A percentile compares a stretch with the other conserved stretches of the same genome.
phyloP scores from a whole-genome alignment of 768 basidiomycete genomes.

The Obba rivulosa region DNA sequence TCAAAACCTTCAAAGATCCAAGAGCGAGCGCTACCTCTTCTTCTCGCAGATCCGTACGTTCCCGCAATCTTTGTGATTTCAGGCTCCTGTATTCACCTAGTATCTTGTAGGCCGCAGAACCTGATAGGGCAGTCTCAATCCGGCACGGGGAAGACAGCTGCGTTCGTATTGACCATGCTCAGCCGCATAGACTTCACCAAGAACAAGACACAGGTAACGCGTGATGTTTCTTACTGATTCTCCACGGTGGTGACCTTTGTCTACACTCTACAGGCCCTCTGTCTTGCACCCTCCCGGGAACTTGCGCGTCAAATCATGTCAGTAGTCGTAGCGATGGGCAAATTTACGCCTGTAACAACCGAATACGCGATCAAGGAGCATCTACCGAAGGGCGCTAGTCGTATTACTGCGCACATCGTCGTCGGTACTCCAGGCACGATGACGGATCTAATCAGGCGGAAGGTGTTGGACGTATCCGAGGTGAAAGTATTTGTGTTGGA shows the following conservation, averaged over 20 bases:
- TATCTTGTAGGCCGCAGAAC: slow-evolving; percentile 72
- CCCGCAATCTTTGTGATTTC: not conserved
- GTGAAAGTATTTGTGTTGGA: slow-evolving; percentile 95
- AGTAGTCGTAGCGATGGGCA: slow-evolving; percentile 90
- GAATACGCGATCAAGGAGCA: slow-evolving; percentile 95
- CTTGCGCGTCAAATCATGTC: slow-evolving; percentile 97
- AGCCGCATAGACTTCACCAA: slow-evolving; percentile 84
- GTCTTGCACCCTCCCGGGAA: slow-evolving; percentile 96
- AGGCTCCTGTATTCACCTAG: not conserved
- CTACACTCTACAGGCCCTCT: slow-evolving; percentile 72
- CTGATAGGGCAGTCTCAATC: slow-evolving; percentile 99
- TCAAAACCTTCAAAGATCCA: slow-evolving; percentile 99
- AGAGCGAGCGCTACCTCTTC: slow-evolving; percentile 89
- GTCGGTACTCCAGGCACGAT: slow-evolving; percentile 97
- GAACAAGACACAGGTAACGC: slow-evolving; percentile 74
- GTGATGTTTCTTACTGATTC: not conserved
- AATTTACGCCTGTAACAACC: slow-evolving; percentile 89
- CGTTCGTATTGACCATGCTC: slow-evolving; percentile 96
- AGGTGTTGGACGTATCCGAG: slow-evolving; percentile 70
- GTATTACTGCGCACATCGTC: slow-evolving; percentile 82
- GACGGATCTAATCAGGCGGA: slow-evolving; percentile 75
- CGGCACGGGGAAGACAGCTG: slow-evolving; percentile 98
- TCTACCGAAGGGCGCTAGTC: slow-evolving; percentile 57
- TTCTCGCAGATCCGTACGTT: slow-evolving; percentile 84
- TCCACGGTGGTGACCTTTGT: no score